phyloP scores from a whole-genome alignment of 208 protist genomes.

The Acanthamoeba culbertsoni region DNA sequence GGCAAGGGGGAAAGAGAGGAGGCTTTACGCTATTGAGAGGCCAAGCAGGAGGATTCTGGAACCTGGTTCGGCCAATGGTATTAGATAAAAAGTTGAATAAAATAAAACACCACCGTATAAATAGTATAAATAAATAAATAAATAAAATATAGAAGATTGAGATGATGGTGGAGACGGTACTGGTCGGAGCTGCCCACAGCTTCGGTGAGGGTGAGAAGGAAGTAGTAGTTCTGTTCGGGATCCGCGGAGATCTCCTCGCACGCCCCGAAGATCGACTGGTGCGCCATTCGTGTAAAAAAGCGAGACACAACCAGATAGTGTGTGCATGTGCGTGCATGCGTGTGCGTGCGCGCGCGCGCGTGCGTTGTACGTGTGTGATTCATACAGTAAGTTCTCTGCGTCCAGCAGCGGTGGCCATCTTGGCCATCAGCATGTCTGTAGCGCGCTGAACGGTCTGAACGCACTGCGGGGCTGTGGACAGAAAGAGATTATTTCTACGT shows the following conservation, averaged over 20 bases:
- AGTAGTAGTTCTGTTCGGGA: conserved; percentile 27
- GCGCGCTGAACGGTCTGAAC: neutral
- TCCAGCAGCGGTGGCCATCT: neutral
- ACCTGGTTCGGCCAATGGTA: too few species aligned
- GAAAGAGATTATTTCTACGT: neutral
- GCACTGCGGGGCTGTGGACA: neutral
- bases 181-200: conserved; percentile 28
- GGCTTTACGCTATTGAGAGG: neutral
- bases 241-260: conserved; percentile 12
- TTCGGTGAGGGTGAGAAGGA: conserved; percentile 21
- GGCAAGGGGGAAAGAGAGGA: neutral
- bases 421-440: neutral
- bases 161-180: too few species aligned
- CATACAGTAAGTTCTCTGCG: neutral
- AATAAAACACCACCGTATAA: too few species aligned
- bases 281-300: too few species aligned
- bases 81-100: too few species aligned
- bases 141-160: too few species aligned
- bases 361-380: too few species aligned
- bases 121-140: too few species aligned
- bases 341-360: too few species aligned
- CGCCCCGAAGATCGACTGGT: neutral
- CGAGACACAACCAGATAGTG: too few species aligned
- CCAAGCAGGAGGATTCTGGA: conserved; percentile 43
- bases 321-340: too few species aligned